Base-by-base conservation (phyloP, 2,329 filamentous ascomycete species). In the Ascomycota sp. region DNA sequence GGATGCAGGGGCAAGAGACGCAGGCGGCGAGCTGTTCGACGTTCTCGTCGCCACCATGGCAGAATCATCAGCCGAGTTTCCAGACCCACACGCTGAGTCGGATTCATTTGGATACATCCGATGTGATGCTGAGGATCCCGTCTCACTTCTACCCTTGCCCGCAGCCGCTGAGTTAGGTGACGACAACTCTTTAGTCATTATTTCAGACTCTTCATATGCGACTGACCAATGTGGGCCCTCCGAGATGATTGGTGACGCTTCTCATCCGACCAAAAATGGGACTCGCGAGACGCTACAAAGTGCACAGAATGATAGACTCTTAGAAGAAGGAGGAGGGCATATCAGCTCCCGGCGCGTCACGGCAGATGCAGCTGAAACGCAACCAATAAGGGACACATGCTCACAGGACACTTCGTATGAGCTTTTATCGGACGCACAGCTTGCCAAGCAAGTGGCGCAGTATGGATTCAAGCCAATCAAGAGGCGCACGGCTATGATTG, bases 381-480 rank as follows among this genome's bases (percentile, higher is more conserved):
- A n/a, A 11, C 23, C 6, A n/a, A n/a, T 5, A 11, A 11, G 6
- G 13, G 17, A 23, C 22, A 20, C 24, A 5, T 17, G 35, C 9
- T 35, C 32, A 5, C 32, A 40, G 12, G 50, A 45, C 28, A 75
- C 76, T 2, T 62, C 66, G 8, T 83, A 65, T 35, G 59, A 65
- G 25, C 50, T 63, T 0, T 72, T 67, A 34, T 72, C 72, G 3
- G 72, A 75, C 35, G 51, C 59, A 7, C 66, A 77, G 33, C 53
- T 85, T 11, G 55, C 68, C 3, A 66, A 61, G 32, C 63, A 75
- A 41, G 53, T 85, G 27, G 53, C 62, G 5, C 56, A 59, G 0
- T 82, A 71, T 41, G 75, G 75, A 0, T 83, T 85, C 50, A 85
- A 83, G 43, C 56, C 72, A 1, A 55, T 83, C 20, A 79, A 73